Evolutionary conservation across 2,329 filamentous ascomycete genomes (phyloP), one percentile per base, ranked within the genome.

Genomic region (Chaetomium strumarium): DNA sequence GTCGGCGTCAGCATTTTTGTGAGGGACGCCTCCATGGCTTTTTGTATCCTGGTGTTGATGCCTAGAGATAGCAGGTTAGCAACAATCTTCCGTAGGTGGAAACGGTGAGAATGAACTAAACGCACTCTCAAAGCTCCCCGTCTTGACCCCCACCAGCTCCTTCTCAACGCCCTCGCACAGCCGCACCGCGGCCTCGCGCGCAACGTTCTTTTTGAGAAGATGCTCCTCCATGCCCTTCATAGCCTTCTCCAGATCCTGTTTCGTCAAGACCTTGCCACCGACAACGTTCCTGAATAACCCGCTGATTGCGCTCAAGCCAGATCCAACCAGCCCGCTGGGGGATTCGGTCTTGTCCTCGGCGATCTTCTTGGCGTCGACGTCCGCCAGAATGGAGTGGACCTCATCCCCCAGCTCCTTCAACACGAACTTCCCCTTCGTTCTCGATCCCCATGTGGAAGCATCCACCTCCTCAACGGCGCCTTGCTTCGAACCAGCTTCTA

Each of bases 191-290:
- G 93, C 93, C 74, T 97, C 93, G 49, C 89, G 86, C 0, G 93
- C 93, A 29, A 99, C 91, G 64, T 99, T 99, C 76, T 99, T 99
- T 72, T 86, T 85, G 55, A 99, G 72, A 7, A 99, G 76, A 68
- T 97, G 92, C 52, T 96, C 90, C 67, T 96, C 90, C 90, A 99
- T 96, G 31, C 86, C 88, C 70, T 92, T 93, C 73, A 99, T 84
- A 2, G 93, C 88, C 68, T 95, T 95, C 57, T 90, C 86, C 19
- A 99, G 78, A 64, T 97, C 92, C 59, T 87, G 82, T 67, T 90
- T 88, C 1, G 90, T 95, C 64, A 99, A 73, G 0, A 86, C 89
- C 75, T 96, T 96, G 58, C 95, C 93, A 50, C 93, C 93, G 0
- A 99, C 86, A 37, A 99, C 86, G 66, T 96, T 97, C 60, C 90